phyloP scores from a whole-genome alignment of 2,329 filamentous ascomycete genomes.

The Aureobasidium sp. region DNA sequence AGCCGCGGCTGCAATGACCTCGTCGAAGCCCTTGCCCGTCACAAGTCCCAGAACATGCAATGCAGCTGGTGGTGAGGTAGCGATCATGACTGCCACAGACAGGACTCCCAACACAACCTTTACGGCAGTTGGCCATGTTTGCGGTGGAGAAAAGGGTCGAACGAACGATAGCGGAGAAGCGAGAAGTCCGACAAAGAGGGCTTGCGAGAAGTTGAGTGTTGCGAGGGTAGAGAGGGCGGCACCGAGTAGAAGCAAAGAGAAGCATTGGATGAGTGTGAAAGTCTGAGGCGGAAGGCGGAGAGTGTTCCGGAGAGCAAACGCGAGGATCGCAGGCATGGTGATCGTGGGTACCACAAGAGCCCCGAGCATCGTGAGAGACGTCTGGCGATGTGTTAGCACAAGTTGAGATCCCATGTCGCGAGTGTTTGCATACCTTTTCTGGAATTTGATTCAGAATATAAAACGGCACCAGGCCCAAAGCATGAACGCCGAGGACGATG shows the following conservation, averaged over 20 bases:
- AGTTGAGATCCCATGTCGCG: neutral
- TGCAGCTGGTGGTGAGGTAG: slow-evolving; percentile 16
- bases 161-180: slow-evolving; percentile 75
- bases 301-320: slow-evolving; percentile 30
- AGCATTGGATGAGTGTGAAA: slow-evolving; percentile 73
- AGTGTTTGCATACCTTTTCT: slow-evolving; percentile 48
- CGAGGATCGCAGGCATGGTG: slow-evolving; percentile 27
- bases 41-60: slow-evolving; percentile 13
- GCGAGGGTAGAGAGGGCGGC: slow-evolving; percentile 88
- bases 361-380: slow-evolving; percentile 11
- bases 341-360: slow-evolving; percentile 13
- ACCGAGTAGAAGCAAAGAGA: slow-evolving; percentile 86
- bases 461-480: slow-evolving; percentile 71
- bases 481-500: slow-evolving; percentile 65
- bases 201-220: slow-evolving; percentile 90
- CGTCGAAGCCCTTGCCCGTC: slow-evolving; percentile 9
- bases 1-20: slow-evolving; percentile 17
- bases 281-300: slow-evolving; percentile 57
- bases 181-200: slow-evolving; percentile 75
- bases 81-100: slow-evolving; percentile 11
- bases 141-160: slow-evolving; percentile 25
- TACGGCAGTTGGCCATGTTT: neutral
- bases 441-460: slow-evolving; percentile 77
- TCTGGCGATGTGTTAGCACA: slow-evolving; percentile 1
- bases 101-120: slow-evolving; percentile 11